Conservation (phyloP, 2,329 filamentous ascomycete species). For the Proliferodiscus dingleyae region DNA sequence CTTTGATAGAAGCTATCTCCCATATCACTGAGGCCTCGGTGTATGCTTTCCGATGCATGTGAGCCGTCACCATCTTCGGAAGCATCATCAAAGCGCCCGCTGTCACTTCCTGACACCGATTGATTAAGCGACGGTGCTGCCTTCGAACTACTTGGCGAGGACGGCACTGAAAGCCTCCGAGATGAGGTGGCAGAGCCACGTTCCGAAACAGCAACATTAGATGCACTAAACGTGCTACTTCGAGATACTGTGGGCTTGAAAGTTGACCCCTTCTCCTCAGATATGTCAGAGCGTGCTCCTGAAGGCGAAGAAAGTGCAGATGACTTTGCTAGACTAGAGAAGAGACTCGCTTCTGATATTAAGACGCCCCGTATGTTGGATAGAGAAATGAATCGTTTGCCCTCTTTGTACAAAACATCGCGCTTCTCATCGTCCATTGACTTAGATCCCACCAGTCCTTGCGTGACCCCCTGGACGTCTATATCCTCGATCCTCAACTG, state of each 20-base stretch:
- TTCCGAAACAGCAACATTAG: slow-evolving; percentile 18
- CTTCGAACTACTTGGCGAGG: slow-evolving; percentile 10
- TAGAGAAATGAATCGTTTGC: slow-evolving; percentile 61
- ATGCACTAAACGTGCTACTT: slow-evolving; percentile 21
- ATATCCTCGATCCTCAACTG: slow-evolving; percentile 61
- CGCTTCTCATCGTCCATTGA: slow-evolving; percentile 21
- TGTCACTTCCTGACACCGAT: slow-evolving; percentile 26
- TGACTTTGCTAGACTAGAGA: slow-evolving; percentile 54
- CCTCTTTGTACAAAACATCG: slow-evolving; percentile 45
- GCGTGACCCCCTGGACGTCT: slow-evolving; percentile 61
- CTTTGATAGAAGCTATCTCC: slow-evolving; percentile 27
- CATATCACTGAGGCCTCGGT: slow-evolving; percentile 18
- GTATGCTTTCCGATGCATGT: slow-evolving; percentile 20
- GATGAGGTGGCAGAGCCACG: slow-evolving; percentile 16
- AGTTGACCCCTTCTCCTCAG: slow-evolving; percentile 29
- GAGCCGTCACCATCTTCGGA: slow-evolving; percentile 27
- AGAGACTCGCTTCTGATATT: slow-evolving; percentile 63
- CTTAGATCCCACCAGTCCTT: slow-evolving; percentile 25
- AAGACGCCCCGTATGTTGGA: slow-evolving; percentile 59
- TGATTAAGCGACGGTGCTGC: slow-evolving; percentile 7
- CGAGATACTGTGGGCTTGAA: slow-evolving; percentile 33
- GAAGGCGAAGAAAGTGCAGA: slow-evolving; percentile 55
- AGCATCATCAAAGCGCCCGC: slow-evolving; percentile 32
- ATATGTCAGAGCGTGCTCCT: slow-evolving; percentile 42
- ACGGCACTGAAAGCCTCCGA: slow-evolving; percentile 13